phyloP scores from a whole-genome alignment of 2,329 filamentous ascomycete species.

The Nemania sp. region DNA sequence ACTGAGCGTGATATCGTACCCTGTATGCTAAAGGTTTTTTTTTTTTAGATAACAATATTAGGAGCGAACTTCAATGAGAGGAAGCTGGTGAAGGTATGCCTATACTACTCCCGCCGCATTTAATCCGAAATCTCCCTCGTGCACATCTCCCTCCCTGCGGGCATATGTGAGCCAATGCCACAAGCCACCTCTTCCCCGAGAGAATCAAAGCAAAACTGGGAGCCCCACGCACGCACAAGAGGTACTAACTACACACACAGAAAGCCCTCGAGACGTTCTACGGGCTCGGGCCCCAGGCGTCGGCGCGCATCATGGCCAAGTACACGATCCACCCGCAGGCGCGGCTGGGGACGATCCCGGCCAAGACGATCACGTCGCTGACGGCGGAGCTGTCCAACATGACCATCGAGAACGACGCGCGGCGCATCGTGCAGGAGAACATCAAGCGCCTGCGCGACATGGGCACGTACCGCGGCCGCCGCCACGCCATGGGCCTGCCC shows the following conservation, averaged over 20 bases:
- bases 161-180: background rate
- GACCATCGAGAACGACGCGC: constrained; percentile 92
- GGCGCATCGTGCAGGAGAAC: constrained; percentile 82
- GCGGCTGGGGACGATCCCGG: constrained; percentile 78
- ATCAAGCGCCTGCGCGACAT: constrained; percentile 90
- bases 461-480: constrained; percentile 86
- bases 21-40: constrained; percentile 50
- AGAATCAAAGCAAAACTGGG: background rate
- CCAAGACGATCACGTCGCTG: constrained; percentile 82
- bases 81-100: constrained; percentile 81
- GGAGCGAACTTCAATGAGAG: constrained; percentile 87
- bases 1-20: background rate
- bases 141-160: constrained; percentile 1
- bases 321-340: constrained; percentile 88
- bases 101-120: constrained; percentile 16
- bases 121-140: constrained; percentile 28
- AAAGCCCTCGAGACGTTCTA: constrained; percentile 88
- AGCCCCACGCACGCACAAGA: constrained; percentile 16
- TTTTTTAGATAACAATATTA: constrained; percentile 80
- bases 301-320: constrained; percentile 83
- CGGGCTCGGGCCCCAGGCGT: constrained; percentile 78
- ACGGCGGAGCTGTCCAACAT: constrained; percentile 88
- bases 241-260: constrained; percentile 52
- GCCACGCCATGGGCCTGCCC: constrained; percentile 93
- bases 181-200: background rate